Percentiles rank a stretch among this genome's conserved stretches.
Conservation (phyloP, 2,329 filamentous ascomycete species). For the Ambrosiella xylebori region DNA sequence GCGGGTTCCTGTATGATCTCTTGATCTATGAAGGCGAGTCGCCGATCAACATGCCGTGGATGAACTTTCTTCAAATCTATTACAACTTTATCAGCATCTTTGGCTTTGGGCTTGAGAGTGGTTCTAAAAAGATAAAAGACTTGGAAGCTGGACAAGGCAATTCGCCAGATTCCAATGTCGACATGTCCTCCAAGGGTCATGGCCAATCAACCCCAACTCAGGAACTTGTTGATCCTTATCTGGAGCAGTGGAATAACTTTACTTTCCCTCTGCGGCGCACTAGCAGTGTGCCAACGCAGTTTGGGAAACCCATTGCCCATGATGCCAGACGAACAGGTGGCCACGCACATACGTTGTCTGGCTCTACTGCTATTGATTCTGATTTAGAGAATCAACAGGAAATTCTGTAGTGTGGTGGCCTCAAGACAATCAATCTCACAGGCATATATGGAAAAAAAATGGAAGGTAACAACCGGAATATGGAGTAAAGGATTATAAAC, state of each 20-base stretch:
- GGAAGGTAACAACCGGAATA: neutral
- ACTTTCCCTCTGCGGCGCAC: neutral
- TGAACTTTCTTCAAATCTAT: conserved; percentile 31
- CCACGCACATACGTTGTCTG: too few species aligned
- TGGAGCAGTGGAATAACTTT: neutral
- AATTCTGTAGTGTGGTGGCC: too few species aligned
- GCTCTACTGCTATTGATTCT: too few species aligned
- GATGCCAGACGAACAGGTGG: too few species aligned
- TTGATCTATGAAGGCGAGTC: conserved; percentile 55
- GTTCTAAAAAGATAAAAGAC: neutral
- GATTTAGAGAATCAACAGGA: too few species aligned
- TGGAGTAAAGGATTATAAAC: neutral
- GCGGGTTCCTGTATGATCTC: conserved; percentile 49
- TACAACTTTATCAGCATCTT: neutral
- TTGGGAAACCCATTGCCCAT: too few species aligned
- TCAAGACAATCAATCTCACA: too few species aligned
- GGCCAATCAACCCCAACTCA: neutral
- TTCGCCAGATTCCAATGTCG: neutral
- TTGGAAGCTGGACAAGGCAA: neutral
- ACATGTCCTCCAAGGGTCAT: neutral
- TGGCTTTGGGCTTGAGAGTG: neutral
- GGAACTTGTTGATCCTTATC: neutral
- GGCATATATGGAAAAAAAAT: too few species aligned
- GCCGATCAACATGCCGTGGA: conserved; percentile 49
- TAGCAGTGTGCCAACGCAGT: neutral